Evolutionary conservation across 2,329 filamentous ascomycete species (phyloP), one percentile per base, ranked within the genome.

Genomic region (Pseudopyricularia cyperi): DNA sequence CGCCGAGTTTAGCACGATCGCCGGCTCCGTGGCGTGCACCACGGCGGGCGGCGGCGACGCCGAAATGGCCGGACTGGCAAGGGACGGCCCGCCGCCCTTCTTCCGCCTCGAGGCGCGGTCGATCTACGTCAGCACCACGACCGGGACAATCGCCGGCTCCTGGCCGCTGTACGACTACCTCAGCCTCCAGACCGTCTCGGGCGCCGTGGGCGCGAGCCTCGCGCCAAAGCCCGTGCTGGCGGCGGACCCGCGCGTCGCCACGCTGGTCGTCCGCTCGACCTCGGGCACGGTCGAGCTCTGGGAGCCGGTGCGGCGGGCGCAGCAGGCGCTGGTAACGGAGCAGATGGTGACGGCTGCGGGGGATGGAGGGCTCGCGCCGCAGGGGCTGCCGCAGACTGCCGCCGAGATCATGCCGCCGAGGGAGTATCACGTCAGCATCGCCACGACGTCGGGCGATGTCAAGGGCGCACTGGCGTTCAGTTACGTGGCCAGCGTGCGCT

Each of bases 151-250:
- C 55, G 54, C 54, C 14, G 76, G 76, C 30, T 69, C 67, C 60
- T 78, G 73, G 65, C 73, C 76, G 1, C 64, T 79, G 1, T 73
- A 71, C 59, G 72, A 77, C 57, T 61, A 68, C 30, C 67, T 80
- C 12, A 62, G 54, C 17, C 60, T 78, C n/a, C 57, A 62, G 17
- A 68, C 71, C 7, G 63, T 65, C 0, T 72, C 75, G 0, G 76
- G 76, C 47, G 57, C 64, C 51, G 61, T 78, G 52, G 54, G 54
- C 15, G 64, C 67, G 3, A 65, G 64, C 33, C 62, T 79, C 32
- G 48, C 61, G 12, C 72, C 72, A 6, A 64, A 73, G 56, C 60
- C 63, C 0, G 67, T 58, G n/a, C 61, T 66, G 37, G 55, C 62
- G 7, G 56, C 63, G n/a, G 48, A 56, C 6, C 66, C 68, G 7